Evolutionary conservation across 768 basidiomycete species (phyloP).

Genomic region (Amanita phalloides): DNA sequence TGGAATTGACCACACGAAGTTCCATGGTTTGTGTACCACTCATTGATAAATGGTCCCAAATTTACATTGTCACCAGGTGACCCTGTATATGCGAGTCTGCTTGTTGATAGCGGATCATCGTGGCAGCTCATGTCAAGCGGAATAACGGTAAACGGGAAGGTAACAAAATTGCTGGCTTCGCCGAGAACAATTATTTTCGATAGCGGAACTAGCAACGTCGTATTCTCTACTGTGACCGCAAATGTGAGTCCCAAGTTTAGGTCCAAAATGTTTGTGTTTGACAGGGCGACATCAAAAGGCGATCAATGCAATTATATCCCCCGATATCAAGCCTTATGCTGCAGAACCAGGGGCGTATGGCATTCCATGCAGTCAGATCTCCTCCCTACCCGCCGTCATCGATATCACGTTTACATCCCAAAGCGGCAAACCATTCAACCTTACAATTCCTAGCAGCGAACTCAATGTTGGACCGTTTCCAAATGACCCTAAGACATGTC

Average conservation of each 20-base stretch:
- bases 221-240: slow-evolving; percentile 20
- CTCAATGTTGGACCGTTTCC: slow-evolving; percentile 47
- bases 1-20: slow-evolving; percentile 42
- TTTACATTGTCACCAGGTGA: slow-evolving; percentile 18
- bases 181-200: slow-evolving; percentile 42
- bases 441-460: slow-evolving; percentile 30
- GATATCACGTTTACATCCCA: slow-evolving; percentile 43
- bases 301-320: slow-evolving; percentile 33
- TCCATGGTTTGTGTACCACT: slow-evolving; percentile 6
- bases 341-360: slow-evolving; percentile 38
- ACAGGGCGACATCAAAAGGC: slow-evolving; percentile 12
- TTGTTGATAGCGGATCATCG: slow-evolving; percentile 12
- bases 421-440: slow-evolving; percentile 35
- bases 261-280: not conserved
- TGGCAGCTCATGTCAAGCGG: slow-evolving; percentile 37
- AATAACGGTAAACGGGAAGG: slow-evolving; percentile 25
- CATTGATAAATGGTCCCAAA: not conserved
- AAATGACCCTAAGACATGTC: slow-evolving; percentile 21
- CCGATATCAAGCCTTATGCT: slow-evolving; percentile 38
- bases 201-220: slow-evolving; percentile 47
- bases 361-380: slow-evolving; percentile 30
- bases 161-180: slow-evolving; percentile 27
- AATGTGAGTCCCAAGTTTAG: slow-evolving; percentile 17
- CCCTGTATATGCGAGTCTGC: slow-evolving; percentile 31
- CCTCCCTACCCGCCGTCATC: slow-evolving; percentile 33